Base-by-base conservation (phyloP, 768 basidiomycete genomes). In the Lentinula lateritia region DNA sequence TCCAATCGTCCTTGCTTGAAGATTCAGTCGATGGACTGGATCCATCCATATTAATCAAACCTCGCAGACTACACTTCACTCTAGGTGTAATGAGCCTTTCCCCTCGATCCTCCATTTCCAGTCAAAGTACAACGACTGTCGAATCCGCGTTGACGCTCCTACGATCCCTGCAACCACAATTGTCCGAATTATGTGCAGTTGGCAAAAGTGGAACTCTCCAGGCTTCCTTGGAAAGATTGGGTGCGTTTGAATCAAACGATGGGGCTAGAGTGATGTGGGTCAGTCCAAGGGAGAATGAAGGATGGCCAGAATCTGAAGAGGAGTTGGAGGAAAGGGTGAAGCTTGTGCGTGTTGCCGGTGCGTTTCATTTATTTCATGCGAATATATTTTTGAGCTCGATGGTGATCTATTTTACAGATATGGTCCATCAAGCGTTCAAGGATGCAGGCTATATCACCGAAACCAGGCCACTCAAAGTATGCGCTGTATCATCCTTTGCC, bases 1-100 rank as follows among this genome's bases (percentile, higher is more conserved):
- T 86, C 66, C 75, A 73, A 60, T 56, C 61, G 64, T 69, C 76
- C 0, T 78, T 88, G 0, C 74, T 88, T 7, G 68, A 79, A 63
- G 64, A 62, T 54, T 65, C 71, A 18, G 72, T 81, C 2, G 66
- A 72, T 7, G 90, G 90, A 0, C 74, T 92, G 4, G 86, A 92
- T 70, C 67, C 66, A 8, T 77, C 81, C 2, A 83, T 92, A 65
- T 70, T 88, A 58, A 78, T 90, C 59, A 76, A 80, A 46, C 81
- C 82, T 0, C 67, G 77, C 9, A 71, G 89, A n/a, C 72, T 91
- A 46, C 90, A 92, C 70, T 72, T 92, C 61, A 92, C 90, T 0
- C 73, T 92, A 2, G 90, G 89, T 1, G 88, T 90, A 0, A 88
- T 92, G 86, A 73, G 81, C 0, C 83, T 91, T 39, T 41, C 48